Evolutionary conservation across 257 asterid genomes (phyloP).

Genomic region (Petrea volubilis): DNA sequence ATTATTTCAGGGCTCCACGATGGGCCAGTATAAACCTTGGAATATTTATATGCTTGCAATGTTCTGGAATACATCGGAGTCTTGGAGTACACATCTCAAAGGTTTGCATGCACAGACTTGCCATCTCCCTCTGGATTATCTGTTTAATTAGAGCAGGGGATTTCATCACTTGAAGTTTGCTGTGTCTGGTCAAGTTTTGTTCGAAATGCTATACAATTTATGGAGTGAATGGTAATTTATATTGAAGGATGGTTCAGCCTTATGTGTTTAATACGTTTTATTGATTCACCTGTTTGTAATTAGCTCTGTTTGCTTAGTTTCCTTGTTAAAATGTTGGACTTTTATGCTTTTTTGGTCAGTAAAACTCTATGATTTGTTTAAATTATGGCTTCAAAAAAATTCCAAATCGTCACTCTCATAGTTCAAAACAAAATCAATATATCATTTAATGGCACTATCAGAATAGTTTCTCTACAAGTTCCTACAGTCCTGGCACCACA

Average conservation of each 20-base stretch:
- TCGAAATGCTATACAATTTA: neutral
- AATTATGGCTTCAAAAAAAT: neutral
- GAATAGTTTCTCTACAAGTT: neutral
- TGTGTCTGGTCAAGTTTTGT: neutral
- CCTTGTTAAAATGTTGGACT: neutral
- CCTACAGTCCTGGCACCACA: neutral
- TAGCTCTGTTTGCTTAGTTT: too few species aligned
- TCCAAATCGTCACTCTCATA: neutral
- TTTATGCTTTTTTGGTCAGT: neutral
- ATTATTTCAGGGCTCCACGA: constrained; percentile 72
- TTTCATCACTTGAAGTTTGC: neutral
- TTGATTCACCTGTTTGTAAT: neutral
- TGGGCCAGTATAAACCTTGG: constrained; percentile 98
- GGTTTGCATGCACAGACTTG: constrained; percentile 38
- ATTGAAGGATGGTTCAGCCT: too few species aligned
- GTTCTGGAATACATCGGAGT: constrained; percentile 92
- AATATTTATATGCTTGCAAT: constrained; percentile 84
- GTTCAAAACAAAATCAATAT: neutral
- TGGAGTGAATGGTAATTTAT: neutral
- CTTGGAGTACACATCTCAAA: constrained; percentile 94
- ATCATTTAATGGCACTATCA: neutral
- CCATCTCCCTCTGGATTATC: neutral
- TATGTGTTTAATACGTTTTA: neutral
- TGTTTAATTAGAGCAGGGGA: neutral
- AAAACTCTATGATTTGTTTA: neutral